Evolutionary conservation across 2,329 filamentous ascomycete species (phyloP).

Genomic region (Lojkania enalia): DNA sequence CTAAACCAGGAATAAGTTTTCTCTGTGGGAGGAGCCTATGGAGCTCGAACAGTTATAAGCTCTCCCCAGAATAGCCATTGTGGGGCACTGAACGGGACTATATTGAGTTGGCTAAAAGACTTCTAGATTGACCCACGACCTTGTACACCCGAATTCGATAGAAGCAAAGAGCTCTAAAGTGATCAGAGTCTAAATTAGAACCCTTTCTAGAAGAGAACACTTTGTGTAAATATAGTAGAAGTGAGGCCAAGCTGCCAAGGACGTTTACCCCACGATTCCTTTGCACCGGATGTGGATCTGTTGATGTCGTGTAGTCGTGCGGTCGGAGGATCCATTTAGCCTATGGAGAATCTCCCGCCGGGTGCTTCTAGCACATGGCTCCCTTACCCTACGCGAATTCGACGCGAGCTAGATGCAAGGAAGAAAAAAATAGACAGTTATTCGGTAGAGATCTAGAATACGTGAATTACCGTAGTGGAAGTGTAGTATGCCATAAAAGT

Average conservation of each 20-base stretch:
- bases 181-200: conserved; percentile 5
- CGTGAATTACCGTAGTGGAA: too few relatives aligned
- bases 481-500: too few relatives aligned
- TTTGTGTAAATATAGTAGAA: conserved; percentile 14
- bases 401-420: not conserved
- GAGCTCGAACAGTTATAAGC: not conserved
- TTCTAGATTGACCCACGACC: conserved; percentile 6
- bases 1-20: not conserved
- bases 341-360: conserved; percentile 12
- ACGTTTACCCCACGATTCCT: conserved; percentile 24
- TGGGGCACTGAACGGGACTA: conserved; percentile 6
- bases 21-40: not conserved
- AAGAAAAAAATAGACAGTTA: not conserved
- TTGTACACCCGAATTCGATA: too few relatives aligned
- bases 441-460: too few relatives aligned
- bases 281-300: conserved; percentile 16
- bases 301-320: too few relatives aligned
- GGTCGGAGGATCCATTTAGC: conserved; percentile 13
- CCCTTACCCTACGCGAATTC: not conserved
- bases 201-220: too few relatives aligned
- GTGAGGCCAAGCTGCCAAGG: conserved; percentile 20
- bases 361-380: not conserved
- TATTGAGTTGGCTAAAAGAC: conserved; percentile 4
- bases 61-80: conserved; percentile 3
- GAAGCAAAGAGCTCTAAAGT: too few relatives aligned